Evolutionary conservation across 441 rosid species (phyloP).

Genomic region (Melianthus villosus): DNA sequence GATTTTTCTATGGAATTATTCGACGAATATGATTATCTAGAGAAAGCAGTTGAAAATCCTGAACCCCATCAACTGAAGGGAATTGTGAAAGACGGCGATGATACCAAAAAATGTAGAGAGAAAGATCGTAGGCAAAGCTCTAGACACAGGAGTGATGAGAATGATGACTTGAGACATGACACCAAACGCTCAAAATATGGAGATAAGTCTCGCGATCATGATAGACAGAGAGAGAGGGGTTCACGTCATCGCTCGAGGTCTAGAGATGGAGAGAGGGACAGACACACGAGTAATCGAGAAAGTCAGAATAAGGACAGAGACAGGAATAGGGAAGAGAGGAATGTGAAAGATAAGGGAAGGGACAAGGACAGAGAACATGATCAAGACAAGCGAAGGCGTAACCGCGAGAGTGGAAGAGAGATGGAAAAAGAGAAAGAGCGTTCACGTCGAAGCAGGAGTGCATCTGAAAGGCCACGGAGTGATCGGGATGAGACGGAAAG

Average conservation of each 20-base stretch:
- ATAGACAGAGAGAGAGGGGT: conserved; percentile 22
- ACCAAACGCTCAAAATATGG: conserved; percentile 41
- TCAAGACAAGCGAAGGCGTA: conserved; percentile 23
- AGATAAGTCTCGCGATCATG: conserved; percentile 32
- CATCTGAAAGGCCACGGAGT: conserved; percentile 39
- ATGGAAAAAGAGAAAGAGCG: conserved; percentile 38
- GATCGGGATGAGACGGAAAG: conserved; percentile 33
- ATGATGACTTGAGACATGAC: conserved; percentile 20
- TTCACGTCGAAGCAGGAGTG: conserved; percentile 42
- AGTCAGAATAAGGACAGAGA: conserved; percentile 28
- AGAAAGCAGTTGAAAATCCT: conserved; percentile 74
- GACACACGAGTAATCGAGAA: conserved; percentile 28
- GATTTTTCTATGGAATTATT: conserved; percentile 57
- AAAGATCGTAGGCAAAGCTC: conserved; percentile 35
- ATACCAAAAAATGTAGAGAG: conserved; percentile 28
- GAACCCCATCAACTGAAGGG: conserved; percentile 32
- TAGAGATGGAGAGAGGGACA: conserved; percentile 42
- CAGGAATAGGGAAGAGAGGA: conserved; percentile 33
- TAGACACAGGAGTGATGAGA: conserved; percentile 38
- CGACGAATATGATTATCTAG: conserved; percentile 92
- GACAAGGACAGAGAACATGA: conserved; percentile 27
- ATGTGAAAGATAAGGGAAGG: conserved; percentile 32
- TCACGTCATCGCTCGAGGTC: conserved; percentile 44
- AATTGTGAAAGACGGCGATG: conserved; percentile 37
- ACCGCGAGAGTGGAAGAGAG: conserved; percentile 20